These are phyloP conservation scores for Rhizopus sp. DNA, from an alignment of 371 early-diverging fungal species.

Conservation along the genomic window DNA sequence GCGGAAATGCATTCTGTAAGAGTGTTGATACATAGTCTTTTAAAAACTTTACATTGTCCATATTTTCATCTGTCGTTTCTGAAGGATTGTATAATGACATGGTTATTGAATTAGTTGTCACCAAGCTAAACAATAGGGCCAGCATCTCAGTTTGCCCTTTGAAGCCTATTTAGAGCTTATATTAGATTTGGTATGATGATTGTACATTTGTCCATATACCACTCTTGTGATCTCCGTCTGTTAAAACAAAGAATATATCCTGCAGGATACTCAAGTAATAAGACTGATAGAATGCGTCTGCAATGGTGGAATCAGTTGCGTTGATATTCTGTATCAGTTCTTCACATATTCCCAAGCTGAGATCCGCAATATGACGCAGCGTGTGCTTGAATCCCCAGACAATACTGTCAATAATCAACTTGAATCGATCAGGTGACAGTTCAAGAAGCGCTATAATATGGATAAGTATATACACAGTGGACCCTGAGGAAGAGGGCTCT, in stretches of 20 bases:
- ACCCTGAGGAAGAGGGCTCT: too few species aligned
- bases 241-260: constrained; percentile 95
- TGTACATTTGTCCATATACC: constrained; percentile 30
- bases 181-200: neutral
- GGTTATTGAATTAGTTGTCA: constrained; percentile 77
- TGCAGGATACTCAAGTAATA: constrained; percentile 88
- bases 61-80: constrained; percentile 67
- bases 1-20: constrained; percentile 89
- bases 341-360: constrained; percentile 80
- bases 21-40: constrained; percentile 79
- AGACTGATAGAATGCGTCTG: constrained; percentile 87
- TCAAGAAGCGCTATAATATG: constrained; percentile 70
- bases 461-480: neutral
- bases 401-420: constrained; percentile 86
- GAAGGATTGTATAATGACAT: constrained; percentile 81
- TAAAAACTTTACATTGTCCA: constrained; percentile 79
- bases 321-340: constrained; percentile 84
- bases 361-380: constrained; percentile 95
- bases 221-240: constrained; percentile 96
- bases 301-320: constrained; percentile 71
- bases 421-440: constrained; percentile 84
- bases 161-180: constrained; percentile 53
- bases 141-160: constrained; percentile 90
- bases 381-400: constrained; percentile 99
- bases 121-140: constrained; percentile 84